Conservation (phyloP, 495 filamentous ascomycete genomes). For the Clavariopsis aquatica region DNA sequence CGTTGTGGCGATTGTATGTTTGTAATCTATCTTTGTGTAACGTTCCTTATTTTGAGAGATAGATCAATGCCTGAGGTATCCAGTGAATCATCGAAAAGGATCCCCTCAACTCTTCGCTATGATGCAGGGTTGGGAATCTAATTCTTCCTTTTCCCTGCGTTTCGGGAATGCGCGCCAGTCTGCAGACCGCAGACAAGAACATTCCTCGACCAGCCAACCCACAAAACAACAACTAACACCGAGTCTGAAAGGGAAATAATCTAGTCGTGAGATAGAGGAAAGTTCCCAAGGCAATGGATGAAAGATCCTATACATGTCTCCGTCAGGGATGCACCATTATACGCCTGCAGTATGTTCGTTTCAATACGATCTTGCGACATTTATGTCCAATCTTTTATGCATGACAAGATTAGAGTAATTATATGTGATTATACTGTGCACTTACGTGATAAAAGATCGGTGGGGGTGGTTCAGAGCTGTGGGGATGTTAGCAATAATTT, state of each 20-base stretch:
- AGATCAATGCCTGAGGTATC: too few species aligned
- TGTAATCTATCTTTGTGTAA: background rate
- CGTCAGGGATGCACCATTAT: too few species aligned
- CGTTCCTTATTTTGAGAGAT: too few species aligned
- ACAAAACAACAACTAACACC: background rate
- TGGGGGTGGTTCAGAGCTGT: background rate
- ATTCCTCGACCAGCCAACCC: conserved; percentile 5
- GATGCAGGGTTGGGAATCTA: background rate
- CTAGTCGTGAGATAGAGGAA: background rate
- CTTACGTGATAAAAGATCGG: too few species aligned
- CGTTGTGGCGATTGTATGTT: background rate
- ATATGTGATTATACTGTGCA: too few species aligned
- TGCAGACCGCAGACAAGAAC: conserved; percentile 17
- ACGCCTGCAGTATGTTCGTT: background rate
- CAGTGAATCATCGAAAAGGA: background rate
- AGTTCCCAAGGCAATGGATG: background rate
- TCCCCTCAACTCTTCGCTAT: background rate
- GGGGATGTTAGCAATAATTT: background rate
- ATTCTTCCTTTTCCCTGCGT: background rate
- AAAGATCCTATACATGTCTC: background rate
- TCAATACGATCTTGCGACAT: background rate
- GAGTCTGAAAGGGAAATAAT: background rate
- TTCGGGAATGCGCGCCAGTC: conserved; percentile 14
- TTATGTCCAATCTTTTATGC: background rate
- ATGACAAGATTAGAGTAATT: too few species aligned